Conservation (phyloP, 1,139 yeast genomes). For the Kluyveromyces sp. region DNA sequence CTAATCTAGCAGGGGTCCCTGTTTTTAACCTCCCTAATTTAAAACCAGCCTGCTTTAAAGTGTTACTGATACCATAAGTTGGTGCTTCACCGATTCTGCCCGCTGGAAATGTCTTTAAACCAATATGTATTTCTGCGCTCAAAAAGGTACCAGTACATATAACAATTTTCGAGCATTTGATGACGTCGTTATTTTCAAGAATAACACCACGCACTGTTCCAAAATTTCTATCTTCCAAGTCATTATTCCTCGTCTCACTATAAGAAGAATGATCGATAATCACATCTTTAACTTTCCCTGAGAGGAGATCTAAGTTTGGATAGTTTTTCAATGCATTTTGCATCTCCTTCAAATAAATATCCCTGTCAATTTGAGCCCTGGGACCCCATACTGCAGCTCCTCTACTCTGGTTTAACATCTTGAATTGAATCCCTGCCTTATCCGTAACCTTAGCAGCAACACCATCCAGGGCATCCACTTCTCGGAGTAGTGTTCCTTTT, state of each 20-base stretch:
- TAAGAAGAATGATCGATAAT: slow-evolving; percentile 41
- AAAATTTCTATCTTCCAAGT: slow-evolving; percentile 32
- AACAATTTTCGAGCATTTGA: slow-evolving; percentile 62
- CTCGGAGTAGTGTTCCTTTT: slow-evolving; percentile 85
- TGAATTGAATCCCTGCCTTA: slow-evolving; percentile 87
- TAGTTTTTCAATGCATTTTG: slow-evolving; percentile 56
- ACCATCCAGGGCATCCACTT: slow-evolving; percentile 95
- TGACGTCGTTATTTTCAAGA: slow-evolving; percentile 54
- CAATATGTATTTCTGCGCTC: slow-evolving; percentile 91
- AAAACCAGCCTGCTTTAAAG: slow-evolving; percentile 72
- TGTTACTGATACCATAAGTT: slow-evolving; percentile 78
- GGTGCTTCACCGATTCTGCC: slow-evolving; percentile 94
- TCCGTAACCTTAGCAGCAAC: slow-evolving; percentile 80
- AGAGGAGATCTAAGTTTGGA: slow-evolving; percentile 42
- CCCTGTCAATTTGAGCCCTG: slow-evolving; percentile 89
- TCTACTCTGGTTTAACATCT: slow-evolving; percentile 73
- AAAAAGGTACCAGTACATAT: slow-evolving; percentile 95
- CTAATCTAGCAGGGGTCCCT: slow-evolving; percentile 92
- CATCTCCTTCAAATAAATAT: slow-evolving; percentile 74
- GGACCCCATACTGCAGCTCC: slow-evolving; percentile 99
- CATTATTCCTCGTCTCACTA: slow-evolving; percentile 14
- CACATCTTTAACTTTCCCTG: slow-evolving; percentile 83
- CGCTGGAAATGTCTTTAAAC: slow-evolving; percentile 69
- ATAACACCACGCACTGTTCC: slow-evolving; percentile 62
- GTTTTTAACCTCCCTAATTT: slow-evolving; percentile 85